Evolutionary conservation across 148 eudicot genomes (phyloP).

Genomic region (Fagopyrum esculentum): DNA sequence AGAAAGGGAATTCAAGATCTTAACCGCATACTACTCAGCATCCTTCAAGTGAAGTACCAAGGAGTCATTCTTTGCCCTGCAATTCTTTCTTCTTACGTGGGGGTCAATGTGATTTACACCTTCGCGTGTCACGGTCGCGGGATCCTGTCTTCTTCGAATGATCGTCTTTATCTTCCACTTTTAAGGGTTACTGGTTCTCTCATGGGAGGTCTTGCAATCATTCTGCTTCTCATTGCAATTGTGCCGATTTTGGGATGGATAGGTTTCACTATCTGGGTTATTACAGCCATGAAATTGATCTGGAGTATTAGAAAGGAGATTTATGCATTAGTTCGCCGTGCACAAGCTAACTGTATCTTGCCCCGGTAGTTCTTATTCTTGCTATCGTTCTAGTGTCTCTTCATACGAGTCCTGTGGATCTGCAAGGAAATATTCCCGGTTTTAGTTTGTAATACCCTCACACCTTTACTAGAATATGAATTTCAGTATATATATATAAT

Average conservation of each 20-base stretch:
- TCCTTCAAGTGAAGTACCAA: neutral
- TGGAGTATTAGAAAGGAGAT: neutral
- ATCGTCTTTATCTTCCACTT: neutral
- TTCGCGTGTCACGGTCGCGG: neutral
- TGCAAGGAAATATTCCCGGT: too few species aligned
- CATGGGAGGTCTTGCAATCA: neutral
- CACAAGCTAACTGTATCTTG: neutral
- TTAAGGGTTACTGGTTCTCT: neutral
- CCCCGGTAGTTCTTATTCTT: neutral
- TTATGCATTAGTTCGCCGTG: neutral
- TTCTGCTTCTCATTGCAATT: neutral
- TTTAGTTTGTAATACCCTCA: neutral
- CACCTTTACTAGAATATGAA: neutral
- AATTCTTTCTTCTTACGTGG: neutral
- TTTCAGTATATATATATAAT: neutral
- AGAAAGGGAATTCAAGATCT: slow-evolving; percentile 1
- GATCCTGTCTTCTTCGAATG: neutral
- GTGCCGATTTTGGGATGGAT: slow-evolving; percentile 3
- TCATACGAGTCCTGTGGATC: neutral
- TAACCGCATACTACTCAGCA: neutral
- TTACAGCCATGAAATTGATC: neutral
- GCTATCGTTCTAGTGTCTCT: neutral
- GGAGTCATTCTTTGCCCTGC: neutral
- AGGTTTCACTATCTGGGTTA: neutral
- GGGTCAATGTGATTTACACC: neutral